Conservation (phyloP, 805 yeast species). For the Candida yuanshanica region DNA sequence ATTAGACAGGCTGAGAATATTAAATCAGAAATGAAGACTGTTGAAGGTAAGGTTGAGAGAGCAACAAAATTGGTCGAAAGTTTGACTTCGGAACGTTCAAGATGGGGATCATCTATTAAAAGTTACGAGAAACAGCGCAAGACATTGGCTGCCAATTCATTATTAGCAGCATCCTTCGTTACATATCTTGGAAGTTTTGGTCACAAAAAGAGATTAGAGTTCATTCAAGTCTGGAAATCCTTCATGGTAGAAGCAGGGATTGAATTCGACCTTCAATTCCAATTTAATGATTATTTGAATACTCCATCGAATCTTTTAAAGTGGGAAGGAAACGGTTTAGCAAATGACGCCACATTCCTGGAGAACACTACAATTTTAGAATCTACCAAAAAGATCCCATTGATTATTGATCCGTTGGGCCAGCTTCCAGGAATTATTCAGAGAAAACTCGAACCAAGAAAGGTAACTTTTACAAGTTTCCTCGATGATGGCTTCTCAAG, state of each 20-base stretch:
- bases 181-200: conserved; percentile 58
- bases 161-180: conserved; percentile 56
- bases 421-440: conserved; percentile 36
- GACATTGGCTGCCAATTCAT: conserved; percentile 55
- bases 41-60: conserved; percentile 54
- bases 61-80: conserved; percentile 59
- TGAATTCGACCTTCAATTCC: conserved; percentile 31
- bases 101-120: conserved; percentile 67
- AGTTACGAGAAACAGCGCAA: conserved; percentile 42
- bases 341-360: conserved; percentile 52
- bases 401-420: conserved; percentile 70
- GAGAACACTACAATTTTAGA: conserved; percentile 59
- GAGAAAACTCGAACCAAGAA: conserved; percentile 26
- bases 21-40: conserved; percentile 61
- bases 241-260: conserved; percentile 34
- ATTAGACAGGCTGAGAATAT: conserved; percentile 76
- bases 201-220: conserved; percentile 36
- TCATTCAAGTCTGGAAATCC: conserved; percentile 32
- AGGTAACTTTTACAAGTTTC: conserved; percentile 59
- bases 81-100: conserved; percentile 56
- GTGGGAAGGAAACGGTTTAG: conserved; percentile 53
- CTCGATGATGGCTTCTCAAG: conserved; percentile 59
- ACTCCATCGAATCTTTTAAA: conserved; percentile 33
- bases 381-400: conserved; percentile 37
- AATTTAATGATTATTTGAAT: conserved; percentile 32